These are phyloP conservation scores for Paramyrothecium roridum DNA, from an alignment of 2,329 filamentous ascomycete genomes.

Conservation along the genomic window DNA sequence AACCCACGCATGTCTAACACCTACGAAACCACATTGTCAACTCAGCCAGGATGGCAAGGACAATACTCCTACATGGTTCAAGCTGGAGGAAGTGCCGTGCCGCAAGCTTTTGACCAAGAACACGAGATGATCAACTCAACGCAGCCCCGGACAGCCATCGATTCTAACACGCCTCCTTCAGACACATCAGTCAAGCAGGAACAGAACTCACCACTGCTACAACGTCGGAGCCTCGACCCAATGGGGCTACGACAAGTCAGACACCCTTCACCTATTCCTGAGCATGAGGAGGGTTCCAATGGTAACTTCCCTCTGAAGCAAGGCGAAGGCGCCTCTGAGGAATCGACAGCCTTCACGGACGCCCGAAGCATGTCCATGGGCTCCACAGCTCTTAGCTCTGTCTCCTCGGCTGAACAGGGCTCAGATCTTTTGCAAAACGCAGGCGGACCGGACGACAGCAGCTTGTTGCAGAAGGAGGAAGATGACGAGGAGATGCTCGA, in stretches of 20 bases:
- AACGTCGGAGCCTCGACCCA: constrained; percentile 34
- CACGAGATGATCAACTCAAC: constrained; percentile 18
- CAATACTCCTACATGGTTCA: constrained; percentile 50
- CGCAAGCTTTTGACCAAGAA: constrained; percentile 41
- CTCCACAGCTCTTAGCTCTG: constrained; percentile 36
- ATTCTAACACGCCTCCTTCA: constrained; percentile 41
- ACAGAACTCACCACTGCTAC: constrained; percentile 28
- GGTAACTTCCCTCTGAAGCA: constrained; percentile 5
- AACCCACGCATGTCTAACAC: constrained; percentile 56
- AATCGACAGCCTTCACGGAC: constrained; percentile 33
- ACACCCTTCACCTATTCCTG: constrained; percentile 19
- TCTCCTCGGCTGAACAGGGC: constrained; percentile 31
- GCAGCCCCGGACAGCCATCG: constrained; percentile 25
- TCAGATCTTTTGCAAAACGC: constrained; percentile 28
- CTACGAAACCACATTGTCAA: constrained; percentile 49
- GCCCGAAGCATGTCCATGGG: constrained; percentile 34
- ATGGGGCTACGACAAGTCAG: constrained; percentile 39
- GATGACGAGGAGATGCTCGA: constrained; percentile 46
- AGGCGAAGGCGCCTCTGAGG: constrained; percentile 2
- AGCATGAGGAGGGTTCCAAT: constrained; percentile 3
- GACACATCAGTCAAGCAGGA: constrained; percentile 65
- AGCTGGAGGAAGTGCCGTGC: constrained; percentile 40
- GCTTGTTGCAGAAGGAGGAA: constrained; percentile 42
- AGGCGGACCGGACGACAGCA: constrained; percentile 32
- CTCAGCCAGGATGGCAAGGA: constrained; percentile 55